Evolutionary conservation across 148 eudicot species (phyloP), one percentile per base, ranked within the genome.

Genomic region (Vaccinium darrowii): DNA sequence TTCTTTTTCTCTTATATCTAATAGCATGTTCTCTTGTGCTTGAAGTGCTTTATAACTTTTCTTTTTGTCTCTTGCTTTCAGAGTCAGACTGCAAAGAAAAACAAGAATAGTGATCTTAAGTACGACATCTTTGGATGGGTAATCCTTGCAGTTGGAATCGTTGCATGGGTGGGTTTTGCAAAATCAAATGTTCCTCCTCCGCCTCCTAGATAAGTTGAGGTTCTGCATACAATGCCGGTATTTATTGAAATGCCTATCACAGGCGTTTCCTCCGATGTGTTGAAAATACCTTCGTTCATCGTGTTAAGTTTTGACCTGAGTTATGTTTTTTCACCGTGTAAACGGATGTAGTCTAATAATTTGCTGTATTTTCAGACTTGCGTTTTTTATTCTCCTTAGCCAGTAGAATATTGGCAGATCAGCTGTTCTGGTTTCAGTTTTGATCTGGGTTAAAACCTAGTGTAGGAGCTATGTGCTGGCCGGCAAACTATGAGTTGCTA

Each of bases 151-250:
- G 93, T 92, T 82, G 98, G 95, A 74, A 85, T 97, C 33, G 92
- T 95, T 52, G 95, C 89, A 18, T 92, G 96, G 98, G 86, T 94
- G 8, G 98, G 98, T 60, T 91, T 90, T 86, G 90, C 98, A 8
- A 95, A 94, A 88, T 93, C 93, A 85, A 84, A 90, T 74, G 88
- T 91, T 19, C 94, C 97, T 49, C 95, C 93, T 27, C 96, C 95
- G 12, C 96, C 95, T 52, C 84, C 94, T n/a, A 89, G 92, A 84
- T 93, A 91, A 89, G 88, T 49, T 49, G 47, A 72, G 82, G 33
- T n/a, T 77, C 39, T 53, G 73, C 47, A 0, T 77, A 30, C 13
- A 19, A 30, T 11, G 4, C n/a, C 0, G 63, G 51, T 82, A 52
- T 72, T 33, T 30, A 21, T 27, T 2, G 53, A 27, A 33, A 73